Evolutionary conservation across 2,329 filamentous ascomycete genomes (phyloP), one percentile per base, ranked within the genome.

Genomic region (Fusarium falciforme): DNA sequence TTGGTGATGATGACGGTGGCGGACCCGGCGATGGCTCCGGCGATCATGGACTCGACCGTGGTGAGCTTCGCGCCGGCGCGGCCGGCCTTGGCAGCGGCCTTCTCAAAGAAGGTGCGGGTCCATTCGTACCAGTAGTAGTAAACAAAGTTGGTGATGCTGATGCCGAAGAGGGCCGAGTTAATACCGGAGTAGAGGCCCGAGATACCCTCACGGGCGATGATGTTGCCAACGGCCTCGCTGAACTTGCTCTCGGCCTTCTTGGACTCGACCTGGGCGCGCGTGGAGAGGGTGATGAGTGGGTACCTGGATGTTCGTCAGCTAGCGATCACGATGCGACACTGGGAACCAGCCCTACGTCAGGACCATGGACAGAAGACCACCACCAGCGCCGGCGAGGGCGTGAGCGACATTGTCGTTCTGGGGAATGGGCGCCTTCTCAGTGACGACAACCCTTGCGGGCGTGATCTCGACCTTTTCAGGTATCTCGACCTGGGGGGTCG

Each of bases 71-170:
- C 93, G 71, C 89, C 91, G 66, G 91, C 89, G 73, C 94, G 91
- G 36, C 93, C 93, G 64, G 93, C 87, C 78, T 90, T 92, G 67
- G 88, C 83, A 54, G 95, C 94, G 11, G 94, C 93, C 74, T 89
- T 88, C 82, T 94, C 94, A 85, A 98, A 98, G 81, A 93, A 93
- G 60, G 93, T 89, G 68, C 95, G 92, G 72, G 95, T 96, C 94
- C 94, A 99, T 86, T 99, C 96, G 85, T 98, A 99, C 96, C 94
- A 99, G 88, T 98, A 99, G 87, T 99, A 99, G 89, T 99, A 99
- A 57, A 99, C 96, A 82, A 99, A 99, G 87, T 99, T 99, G 79
- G 96, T 99, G 77, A 99, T 92, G 83, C 93, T 96, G 87, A 99
- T 98, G 82, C 96, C 96, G 83, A 99, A 98, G 54, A 99, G 88